phyloP scores from a whole-genome alignment of 2,329 filamentous ascomycete genomes.

The Pseudogymnoascus sp. region DNA sequence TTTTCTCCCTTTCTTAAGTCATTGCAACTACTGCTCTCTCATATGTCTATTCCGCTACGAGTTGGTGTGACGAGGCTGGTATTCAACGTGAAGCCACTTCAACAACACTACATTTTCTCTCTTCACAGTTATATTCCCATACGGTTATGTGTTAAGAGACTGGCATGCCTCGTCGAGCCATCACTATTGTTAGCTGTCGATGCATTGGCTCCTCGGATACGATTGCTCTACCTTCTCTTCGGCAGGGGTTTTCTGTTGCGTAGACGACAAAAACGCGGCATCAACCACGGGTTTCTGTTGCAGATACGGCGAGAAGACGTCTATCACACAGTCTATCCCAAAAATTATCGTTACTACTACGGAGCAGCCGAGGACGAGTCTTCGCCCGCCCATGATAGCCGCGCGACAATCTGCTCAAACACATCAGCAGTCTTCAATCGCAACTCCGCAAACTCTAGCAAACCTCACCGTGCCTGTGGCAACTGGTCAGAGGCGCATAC shows the following conservation, averaged over 20 bases:
- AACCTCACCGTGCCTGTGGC: not conserved
- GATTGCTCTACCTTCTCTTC: not conserved
- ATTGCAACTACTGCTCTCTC: not conserved
- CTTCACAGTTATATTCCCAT: not conserved
- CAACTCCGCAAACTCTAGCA: not conserved
- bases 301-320: not conserved
- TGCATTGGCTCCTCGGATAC: conserved; percentile 4
- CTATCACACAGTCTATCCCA: not conserved
- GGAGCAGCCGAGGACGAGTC: not conserved
- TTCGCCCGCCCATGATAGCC: not conserved
- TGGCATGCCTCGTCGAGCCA: not conserved
- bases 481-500: not conserved
- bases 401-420: not conserved
- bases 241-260: not conserved
- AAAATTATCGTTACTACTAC: not conserved
- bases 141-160: not conserved
- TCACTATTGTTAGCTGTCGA: not conserved
- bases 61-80: not conserved
- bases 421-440: not conserved
- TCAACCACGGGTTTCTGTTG: not conserved
- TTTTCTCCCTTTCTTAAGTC: not conserved
- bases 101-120: not conserved
- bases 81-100: not conserved
- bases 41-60: not conserved
- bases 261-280: not conserved